phyloP scores from a whole-genome alignment of 148 eudicot species.

The Talinum fruticosum region DNA sequence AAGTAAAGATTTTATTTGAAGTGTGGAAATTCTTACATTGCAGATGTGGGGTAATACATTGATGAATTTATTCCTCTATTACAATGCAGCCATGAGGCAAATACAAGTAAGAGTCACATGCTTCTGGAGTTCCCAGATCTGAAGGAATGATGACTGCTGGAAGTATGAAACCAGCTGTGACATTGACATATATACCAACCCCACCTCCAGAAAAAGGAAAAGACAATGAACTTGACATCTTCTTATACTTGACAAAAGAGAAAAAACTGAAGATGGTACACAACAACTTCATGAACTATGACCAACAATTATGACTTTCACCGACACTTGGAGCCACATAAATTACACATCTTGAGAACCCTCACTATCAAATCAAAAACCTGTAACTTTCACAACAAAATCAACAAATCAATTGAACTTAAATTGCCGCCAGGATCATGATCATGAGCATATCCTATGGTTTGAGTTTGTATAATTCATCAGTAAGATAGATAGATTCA shows the following conservation, averaged over 20 bases:
- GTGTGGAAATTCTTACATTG: too few relatives aligned
- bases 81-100: too few relatives aligned
- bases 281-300: too few relatives aligned
- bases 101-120: too few relatives aligned
- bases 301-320: neutral
- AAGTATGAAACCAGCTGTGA: too few relatives aligned
- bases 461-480: neutral
- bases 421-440: neutral
- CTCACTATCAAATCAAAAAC: neutral
- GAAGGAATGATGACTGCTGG: too few relatives aligned
- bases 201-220: too few relatives aligned
- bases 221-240: neutral
- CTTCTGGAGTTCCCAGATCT: too few relatives aligned
- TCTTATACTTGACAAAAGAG: neutral
- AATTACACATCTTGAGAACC: neutral
- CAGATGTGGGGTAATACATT: too few relatives aligned
- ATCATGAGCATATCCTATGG: neutral
- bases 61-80: too few relatives aligned
- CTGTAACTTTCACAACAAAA: slow-evolving; percentile 3
- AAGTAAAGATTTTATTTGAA: too few relatives aligned
- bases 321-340: neutral
- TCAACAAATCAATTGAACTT: slow-evolving; percentile 2
- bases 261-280: neutral
- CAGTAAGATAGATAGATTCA: neutral
- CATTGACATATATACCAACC: too few relatives aligned